Evolutionary conservation across 768 basidiomycete genomes (phyloP).

Genomic region (Podaxis sp.): DNA sequence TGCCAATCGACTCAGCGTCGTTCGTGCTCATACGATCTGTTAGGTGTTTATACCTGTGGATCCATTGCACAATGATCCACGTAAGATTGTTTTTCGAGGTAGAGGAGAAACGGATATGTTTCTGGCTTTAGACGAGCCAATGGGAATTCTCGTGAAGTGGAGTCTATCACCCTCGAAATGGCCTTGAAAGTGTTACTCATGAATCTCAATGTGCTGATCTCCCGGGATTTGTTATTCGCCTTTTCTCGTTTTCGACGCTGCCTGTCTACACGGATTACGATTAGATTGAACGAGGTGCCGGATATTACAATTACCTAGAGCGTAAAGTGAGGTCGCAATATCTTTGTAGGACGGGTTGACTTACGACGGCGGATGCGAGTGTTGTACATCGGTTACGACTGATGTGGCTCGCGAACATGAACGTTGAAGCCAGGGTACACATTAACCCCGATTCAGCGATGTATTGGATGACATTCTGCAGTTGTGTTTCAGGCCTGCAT

Average conservation of each 20-base stretch:
- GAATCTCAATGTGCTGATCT: neutral
- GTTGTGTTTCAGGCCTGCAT: neutral
- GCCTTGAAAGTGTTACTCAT: neutral
- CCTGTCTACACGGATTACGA: neutral
- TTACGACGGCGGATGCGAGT: conserved; percentile 1
- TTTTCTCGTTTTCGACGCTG: neutral
- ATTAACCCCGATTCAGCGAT: conserved; percentile 1
- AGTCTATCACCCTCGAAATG: too few relatives aligned
- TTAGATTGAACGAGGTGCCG: conserved; percentile 4
- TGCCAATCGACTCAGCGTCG: too few relatives aligned
- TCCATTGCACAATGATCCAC: too few relatives aligned
- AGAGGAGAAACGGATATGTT: too few relatives aligned
- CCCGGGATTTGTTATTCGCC: neutral
- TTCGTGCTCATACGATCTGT: too few relatives aligned
- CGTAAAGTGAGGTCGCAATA: too few relatives aligned
- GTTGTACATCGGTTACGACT: neutral
- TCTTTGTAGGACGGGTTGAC: neutral
- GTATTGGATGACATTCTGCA: neutral
- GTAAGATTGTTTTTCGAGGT: too few relatives aligned
- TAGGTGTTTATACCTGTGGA: too few relatives aligned
- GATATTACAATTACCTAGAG: conserved; percentile 1
- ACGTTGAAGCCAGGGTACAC: neutral
- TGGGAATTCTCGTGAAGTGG: neutral
- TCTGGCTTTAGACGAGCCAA: neutral
- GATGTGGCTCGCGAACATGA: neutral